Evolutionary conservation across 202 grass and related monocot species (phyloP).

Genomic region (Brachypodium distachyon): DNA sequence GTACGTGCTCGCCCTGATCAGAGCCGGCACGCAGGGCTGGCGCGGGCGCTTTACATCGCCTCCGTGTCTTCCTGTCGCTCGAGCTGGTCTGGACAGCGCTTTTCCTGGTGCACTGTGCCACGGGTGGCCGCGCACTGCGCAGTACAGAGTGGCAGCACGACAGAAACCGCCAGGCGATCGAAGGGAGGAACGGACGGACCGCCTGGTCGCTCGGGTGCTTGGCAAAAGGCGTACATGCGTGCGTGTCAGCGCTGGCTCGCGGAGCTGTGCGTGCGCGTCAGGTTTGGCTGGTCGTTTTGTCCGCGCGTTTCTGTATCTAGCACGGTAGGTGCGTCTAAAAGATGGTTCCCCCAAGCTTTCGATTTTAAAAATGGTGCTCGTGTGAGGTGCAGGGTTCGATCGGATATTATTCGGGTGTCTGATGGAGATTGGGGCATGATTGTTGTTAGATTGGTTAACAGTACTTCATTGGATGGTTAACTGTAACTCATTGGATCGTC

Average conservation of each 20-base stretch:
- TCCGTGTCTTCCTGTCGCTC: constrained; percentile 11
- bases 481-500: background rate
- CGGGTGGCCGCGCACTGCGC: background rate
- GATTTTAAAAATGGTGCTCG: background rate
- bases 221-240: constrained; percentile 4
- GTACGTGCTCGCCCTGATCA: background rate
- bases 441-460: too few relatives aligned
- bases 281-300: background rate
- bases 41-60: constrained; percentile 8
- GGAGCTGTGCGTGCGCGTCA: background rate
- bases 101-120: background rate
- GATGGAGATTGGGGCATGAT: too few relatives aligned
- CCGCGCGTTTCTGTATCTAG: background rate
- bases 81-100: background rate
- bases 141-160: background rate
- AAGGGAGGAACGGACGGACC: background rate
- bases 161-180: background rate
- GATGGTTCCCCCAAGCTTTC: background rate
- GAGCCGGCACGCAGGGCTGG: background rate
- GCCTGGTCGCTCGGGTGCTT: background rate
- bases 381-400: background rate
- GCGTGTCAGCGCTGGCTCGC: background rate
- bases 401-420: background rate
- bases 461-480: background rate
- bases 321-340: background rate